Evolutionary conservation across 2,329 filamentous ascomycete species (phyloP).

Genomic region (Fusarium annulatum): DNA sequence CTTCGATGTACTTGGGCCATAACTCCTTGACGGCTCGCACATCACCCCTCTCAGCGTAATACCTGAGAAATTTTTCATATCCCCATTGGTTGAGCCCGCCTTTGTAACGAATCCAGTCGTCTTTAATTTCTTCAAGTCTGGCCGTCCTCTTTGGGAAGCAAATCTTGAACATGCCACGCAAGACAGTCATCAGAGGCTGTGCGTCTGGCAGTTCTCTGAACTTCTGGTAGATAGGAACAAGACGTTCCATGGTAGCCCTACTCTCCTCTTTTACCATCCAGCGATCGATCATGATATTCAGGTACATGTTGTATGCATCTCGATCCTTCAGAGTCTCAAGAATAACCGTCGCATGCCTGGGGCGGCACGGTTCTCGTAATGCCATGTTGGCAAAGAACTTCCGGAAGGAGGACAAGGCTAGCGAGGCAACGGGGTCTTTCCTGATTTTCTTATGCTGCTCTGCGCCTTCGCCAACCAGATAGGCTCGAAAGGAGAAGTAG

Average conservation of each 20-base stretch:
- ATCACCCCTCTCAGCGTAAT: constrained; percentile 62
- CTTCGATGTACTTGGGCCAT: constrained; percentile 56
- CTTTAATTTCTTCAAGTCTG: constrained; percentile 59
- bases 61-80: constrained; percentile 61
- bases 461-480: constrained; percentile 44
- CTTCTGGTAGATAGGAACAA: constrained; percentile 57
- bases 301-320: constrained; percentile 57
- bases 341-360: constrained; percentile 51
- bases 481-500: constrained; percentile 51
- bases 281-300: constrained; percentile 50
- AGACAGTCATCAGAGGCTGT: constrained; percentile 51
- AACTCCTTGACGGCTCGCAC: constrained; percentile 57
- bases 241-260: constrained; percentile 46
- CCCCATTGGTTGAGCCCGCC: constrained; percentile 56
- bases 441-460: constrained; percentile 41
- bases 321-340: constrained; percentile 55
- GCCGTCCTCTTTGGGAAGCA: constrained; percentile 52
- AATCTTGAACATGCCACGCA: constrained; percentile 59
- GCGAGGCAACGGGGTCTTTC: constrained; percentile 31
- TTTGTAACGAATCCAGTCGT: constrained; percentile 60
- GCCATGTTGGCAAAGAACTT: constrained; percentile 48
- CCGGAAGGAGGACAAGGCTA: constrained; percentile 45
- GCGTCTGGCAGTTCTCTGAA: constrained; percentile 57
- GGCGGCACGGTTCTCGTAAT: constrained; percentile 49
- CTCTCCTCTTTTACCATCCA: constrained; percentile 44